These are phyloP conservation scores for Diaporthe sp. DNA, from an alignment of 2,329 filamentous ascomycete genomes.

Conservation along the genomic window DNA sequence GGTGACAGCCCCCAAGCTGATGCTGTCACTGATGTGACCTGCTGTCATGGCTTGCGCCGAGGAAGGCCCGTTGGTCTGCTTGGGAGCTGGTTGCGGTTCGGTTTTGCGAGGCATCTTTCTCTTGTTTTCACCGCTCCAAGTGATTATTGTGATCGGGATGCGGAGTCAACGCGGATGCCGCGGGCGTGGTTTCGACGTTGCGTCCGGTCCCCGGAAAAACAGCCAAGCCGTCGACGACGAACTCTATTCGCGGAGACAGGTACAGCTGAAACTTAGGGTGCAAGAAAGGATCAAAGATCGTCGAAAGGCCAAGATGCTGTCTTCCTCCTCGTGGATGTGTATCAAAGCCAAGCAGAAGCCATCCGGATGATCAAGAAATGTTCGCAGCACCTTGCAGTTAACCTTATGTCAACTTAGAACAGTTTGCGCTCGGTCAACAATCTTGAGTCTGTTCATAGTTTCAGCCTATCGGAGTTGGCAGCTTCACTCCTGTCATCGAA, in stretches of 20 bases:
- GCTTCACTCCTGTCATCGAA: background rate
- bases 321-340: background rate
- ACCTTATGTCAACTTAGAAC: background rate
- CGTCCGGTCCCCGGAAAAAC: slow-evolving; percentile 19
- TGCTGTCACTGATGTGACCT: slow-evolving; percentile 3
- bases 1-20: slow-evolving; percentile 8
- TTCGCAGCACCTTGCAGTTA: background rate
- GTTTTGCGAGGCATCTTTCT: slow-evolving; percentile 12
- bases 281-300: background rate
- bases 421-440: background rate
- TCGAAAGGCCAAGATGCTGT: accelerated
- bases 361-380: background rate
- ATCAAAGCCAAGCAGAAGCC: background rate
- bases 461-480: background rate
- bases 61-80: background rate
- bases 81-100: background rate
- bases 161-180: background rate
- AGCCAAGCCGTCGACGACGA: background rate
- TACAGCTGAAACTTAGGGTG: background rate
- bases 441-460: background rate
- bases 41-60: background rate
- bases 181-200: background rate
- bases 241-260: background rate
- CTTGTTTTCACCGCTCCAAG: background rate
- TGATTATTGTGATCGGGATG: background rate